Evolutionary conservation across 495 filamentous ascomycete genomes (phyloP), one percentile per base, ranked within the genome.

Genomic region (Umbilicaria muhlenbergii): DNA sequence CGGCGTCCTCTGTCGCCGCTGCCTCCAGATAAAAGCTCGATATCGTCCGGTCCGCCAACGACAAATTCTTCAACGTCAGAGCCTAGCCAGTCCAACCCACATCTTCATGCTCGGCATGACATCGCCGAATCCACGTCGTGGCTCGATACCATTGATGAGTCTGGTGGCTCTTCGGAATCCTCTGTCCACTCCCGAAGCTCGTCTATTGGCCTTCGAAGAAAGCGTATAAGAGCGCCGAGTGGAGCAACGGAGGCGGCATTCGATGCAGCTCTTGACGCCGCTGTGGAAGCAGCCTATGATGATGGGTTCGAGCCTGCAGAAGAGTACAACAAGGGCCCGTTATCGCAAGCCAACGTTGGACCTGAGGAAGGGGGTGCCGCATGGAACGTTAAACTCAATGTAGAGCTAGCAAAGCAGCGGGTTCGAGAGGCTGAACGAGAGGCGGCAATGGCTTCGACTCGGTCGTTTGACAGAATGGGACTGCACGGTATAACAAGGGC

Each of bases 81-180:
- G n/a, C 31, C 51, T 11, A 45, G 50, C 2, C 34, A 42, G 8
- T 31, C 31, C 15, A 36, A 44, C 39, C 55, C 61, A 43, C 39
- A 58, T 41, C 43, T 62, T 40, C 77, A 78, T 46, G 63, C 60
- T 19, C 62, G 73, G 34, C 75, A 69, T 28, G 65, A 69, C 24
- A 84, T 81, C 51, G 75, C 75, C 45, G 84, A 83, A 47, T 83
- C 86, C 12, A 82, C 81, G 17, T 94, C 88, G 5, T 98, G 91
- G 91, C 63, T 98, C 8, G 87, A 95, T 55, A 92, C 91, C 0
- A 96, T 96, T 43, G 89, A 96, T 59, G 91, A 98, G 56, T 94
- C 87, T 8, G 86, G 81, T 31, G 80, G 75, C 13, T 94, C 88
- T 17, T 78, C 76, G 5, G 67, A 75, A 16, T 81, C 84, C 3